Conservation (phyloP, 805 yeast species). For the Starmera caribaea region DNA sequence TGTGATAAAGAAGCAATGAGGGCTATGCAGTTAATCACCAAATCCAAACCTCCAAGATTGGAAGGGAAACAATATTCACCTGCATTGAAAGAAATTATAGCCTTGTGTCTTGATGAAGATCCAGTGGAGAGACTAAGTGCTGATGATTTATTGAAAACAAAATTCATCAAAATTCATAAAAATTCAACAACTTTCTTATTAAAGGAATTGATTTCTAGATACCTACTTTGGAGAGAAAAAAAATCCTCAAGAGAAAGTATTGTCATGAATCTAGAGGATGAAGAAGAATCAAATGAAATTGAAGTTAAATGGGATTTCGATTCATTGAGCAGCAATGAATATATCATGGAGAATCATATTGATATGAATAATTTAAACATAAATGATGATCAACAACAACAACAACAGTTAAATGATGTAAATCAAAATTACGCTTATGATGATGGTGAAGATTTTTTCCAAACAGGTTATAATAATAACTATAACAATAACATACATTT, state of each 20-base stretch:
- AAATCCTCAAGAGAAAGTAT: constrained; percentile 45
- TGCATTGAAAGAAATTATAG: constrained; percentile 75
- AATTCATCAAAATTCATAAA: constrained; percentile 57
- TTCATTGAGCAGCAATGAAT: constrained; percentile 64
- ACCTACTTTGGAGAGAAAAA: constrained; percentile 68
- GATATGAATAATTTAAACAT: constrained; percentile 27
- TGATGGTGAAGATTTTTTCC: constrained; percentile 19
- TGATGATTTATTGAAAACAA: constrained; percentile 69
- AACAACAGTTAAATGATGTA: constrained; percentile 9
- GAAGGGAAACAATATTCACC: constrained; percentile 83
- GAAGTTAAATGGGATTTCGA: constrained; percentile 87
- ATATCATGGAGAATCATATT: constrained; percentile 63
- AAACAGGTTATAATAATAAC: constrained; percentile 14
- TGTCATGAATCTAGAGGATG: constrained; percentile 29
- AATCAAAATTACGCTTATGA: constrained; percentile 12
- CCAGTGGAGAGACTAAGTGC: constrained; percentile 85
- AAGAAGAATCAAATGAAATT: constrained; percentile 27
- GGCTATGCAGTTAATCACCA: constrained; percentile 90
- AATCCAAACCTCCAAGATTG: constrained; percentile 87
- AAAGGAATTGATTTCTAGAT: constrained; percentile 67
- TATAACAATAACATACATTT: not conserved
- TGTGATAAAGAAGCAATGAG: constrained; percentile 90
- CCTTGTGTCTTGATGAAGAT: constrained; percentile 86
- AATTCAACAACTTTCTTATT: constrained; percentile 49
- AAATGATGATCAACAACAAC: constrained; percentile 9